Evolutionary conservation across 805 yeast genomes (phyloP).

Genomic region (Schizosaccharomyces lindneri): DNA sequence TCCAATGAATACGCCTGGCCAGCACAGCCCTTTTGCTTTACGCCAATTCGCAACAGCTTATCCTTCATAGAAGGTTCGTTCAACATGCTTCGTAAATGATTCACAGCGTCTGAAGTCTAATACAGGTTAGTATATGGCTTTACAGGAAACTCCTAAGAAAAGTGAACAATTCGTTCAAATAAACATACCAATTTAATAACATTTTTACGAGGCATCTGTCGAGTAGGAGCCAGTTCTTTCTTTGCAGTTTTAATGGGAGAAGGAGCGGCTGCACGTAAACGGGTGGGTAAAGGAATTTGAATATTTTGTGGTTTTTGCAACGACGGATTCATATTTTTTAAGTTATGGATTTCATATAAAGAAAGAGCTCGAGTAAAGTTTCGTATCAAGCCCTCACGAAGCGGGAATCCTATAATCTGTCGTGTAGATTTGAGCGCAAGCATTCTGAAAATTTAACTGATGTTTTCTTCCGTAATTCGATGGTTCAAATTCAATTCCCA

Average conservation of each 20-base stretch:
- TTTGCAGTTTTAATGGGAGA: background rate
- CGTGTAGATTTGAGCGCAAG: too few relatives aligned
- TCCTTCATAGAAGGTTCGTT: constrained; percentile 17
- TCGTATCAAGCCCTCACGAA: too few relatives aligned
- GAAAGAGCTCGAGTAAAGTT: background rate
- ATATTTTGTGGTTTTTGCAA: too few relatives aligned
- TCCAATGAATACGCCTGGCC: constrained; percentile 80
- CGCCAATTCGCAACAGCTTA: constrained; percentile 72
- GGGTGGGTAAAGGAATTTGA: background rate
- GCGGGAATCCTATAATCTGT: too few relatives aligned
- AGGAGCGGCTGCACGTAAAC: background rate
- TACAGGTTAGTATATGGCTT: background rate
- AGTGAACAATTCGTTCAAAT: background rate
- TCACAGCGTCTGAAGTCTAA: background rate
- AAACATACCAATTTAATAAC: background rate
- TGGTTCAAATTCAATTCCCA: too few relatives aligned
- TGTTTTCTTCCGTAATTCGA: too few relatives aligned
- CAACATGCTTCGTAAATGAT: background rate
- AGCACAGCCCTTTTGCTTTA: constrained; percentile 89
- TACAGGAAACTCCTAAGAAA: background rate
- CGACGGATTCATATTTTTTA: background rate
- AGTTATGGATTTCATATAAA: background rate
- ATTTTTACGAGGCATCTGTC: background rate
- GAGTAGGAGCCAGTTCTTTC: background rate
- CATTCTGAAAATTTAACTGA: too few relatives aligned